These are phyloP conservation scores for Lagenidium giganteum DNA, from an alignment of 352 stramenopile species.

Conservation along the genomic window DNA sequence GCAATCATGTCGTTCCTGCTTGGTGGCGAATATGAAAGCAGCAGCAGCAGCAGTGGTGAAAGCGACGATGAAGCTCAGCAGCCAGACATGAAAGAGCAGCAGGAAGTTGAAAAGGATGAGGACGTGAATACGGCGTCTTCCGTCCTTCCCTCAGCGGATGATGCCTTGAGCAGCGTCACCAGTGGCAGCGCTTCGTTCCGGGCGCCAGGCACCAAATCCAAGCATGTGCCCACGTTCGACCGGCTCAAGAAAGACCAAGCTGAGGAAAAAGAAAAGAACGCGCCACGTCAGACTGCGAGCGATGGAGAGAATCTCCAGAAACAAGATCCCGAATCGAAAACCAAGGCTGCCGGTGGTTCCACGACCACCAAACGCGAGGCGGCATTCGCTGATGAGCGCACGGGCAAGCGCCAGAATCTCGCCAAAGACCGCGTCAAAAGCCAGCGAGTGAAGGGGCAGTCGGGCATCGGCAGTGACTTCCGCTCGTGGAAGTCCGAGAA, in stretches of 20 bases:
- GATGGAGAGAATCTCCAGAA: too few relatives aligned
- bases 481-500: slow-evolving; percentile 70
- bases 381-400: too few relatives aligned
- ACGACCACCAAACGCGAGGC: slow-evolving; percentile 17
- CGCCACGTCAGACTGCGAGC: too few relatives aligned
- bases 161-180: slow-evolving; percentile 29
- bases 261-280: background rate
- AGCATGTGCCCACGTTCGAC: slow-evolving; percentile 23
- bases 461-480: slow-evolving; percentile 76
- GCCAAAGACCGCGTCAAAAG: slow-evolving; percentile 73
- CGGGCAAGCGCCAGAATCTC: too few relatives aligned
- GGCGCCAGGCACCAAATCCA: slow-evolving; percentile 20
- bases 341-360: background rate
- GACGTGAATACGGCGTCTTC: background rate
- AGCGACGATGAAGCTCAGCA: slow-evolving; percentile 26
- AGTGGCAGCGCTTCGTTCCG: slow-evolving; percentile 32
- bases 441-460: slow-evolving; percentile 64
- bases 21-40: slow-evolving; percentile 34
- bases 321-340: too few relatives aligned
- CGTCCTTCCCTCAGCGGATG: slow-evolving; percentile 35
- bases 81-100: background rate
- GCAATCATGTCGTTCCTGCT: slow-evolving; percentile 46
- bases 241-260: slow-evolving; percentile 20
- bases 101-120: background rate
- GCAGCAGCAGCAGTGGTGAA: slow-evolving; percentile 14